These are phyloP conservation scores for Cordyceps javanica DNA, from an alignment of 2,329 filamentous ascomycete genomes.

Conservation along the genomic window DNA sequence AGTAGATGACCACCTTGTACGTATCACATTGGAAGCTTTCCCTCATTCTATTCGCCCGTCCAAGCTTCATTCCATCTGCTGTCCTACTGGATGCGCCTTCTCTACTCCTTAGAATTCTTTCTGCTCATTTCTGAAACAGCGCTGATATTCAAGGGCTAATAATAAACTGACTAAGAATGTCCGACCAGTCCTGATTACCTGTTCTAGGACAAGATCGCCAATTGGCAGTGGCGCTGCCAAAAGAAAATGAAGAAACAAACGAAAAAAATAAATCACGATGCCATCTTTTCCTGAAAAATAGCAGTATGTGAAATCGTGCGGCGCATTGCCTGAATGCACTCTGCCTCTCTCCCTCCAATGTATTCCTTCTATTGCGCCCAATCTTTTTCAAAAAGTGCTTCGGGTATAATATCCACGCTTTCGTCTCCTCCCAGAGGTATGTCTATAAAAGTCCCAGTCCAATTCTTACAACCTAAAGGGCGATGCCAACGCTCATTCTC, in stretches of 20 bases:
- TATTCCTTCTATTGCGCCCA: not conserved
- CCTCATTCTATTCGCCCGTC: too few relatives aligned
- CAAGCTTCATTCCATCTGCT: too few relatives aligned
- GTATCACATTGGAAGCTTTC: too few relatives aligned
- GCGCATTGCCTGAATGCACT: constrained; percentile 8
- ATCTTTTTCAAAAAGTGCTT: not conserved
- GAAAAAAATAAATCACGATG: too few relatives aligned
- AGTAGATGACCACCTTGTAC: too few relatives aligned
- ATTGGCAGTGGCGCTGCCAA: not conserved
- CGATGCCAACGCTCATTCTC: constrained; percentile 21
- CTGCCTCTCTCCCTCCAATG: too few relatives aligned
- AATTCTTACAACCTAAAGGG: constrained; percentile 19
- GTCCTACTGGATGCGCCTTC: too few relatives aligned
- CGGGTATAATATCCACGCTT: constrained; percentile 7
- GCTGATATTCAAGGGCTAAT: constrained; percentile 13
- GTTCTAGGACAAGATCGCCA: not conserved
- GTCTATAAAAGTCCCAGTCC: not conserved
- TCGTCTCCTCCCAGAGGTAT: not conserved
- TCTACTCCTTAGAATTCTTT: too few relatives aligned
- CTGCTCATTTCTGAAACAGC: not conserved
- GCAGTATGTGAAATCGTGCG: not conserved
- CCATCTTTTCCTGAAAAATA: not conserved
- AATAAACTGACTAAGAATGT: constrained; percentile 12
- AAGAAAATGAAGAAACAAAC: too few relatives aligned
- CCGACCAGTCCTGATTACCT: constrained; percentile 4